Evolutionary conservation across 768 basidiomycete genomes (phyloP).

Genomic region (Mycena venus): DNA sequence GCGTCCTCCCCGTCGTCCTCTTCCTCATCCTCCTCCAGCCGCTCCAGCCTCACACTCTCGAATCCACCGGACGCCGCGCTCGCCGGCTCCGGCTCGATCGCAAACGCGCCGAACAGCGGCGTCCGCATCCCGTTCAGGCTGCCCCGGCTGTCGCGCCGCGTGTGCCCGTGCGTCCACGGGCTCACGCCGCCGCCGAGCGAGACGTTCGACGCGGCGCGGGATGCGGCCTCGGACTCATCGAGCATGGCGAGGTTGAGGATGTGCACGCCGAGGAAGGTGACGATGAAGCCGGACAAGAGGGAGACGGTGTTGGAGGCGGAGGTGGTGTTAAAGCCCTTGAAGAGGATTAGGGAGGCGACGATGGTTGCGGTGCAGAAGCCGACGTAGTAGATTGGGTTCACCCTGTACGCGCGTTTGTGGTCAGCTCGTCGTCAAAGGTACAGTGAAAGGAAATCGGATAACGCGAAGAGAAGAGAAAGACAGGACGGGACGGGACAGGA

Average conservation of each 20-base stretch:
- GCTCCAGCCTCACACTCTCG: constrained; percentile 68
- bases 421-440: constrained; percentile 12
- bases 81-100: constrained; percentile 40
- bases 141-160: constrained; percentile 48
- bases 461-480: background rate
- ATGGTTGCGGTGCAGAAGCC: constrained; percentile 95
- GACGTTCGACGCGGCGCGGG: background rate
- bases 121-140: constrained; percentile 73
- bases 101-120: constrained; percentile 72
- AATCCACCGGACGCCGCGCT: constrained; percentile 18
- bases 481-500: constrained; percentile 29
- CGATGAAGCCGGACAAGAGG: constrained; percentile 55
- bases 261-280: constrained; percentile 45
- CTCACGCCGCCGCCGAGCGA: constrained; percentile 27
- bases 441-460: background rate
- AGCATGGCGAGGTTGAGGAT: constrained; percentile 33
- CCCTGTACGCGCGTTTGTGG: constrained; percentile 59
- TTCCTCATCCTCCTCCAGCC: constrained; percentile 67
- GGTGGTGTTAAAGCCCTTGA: constrained; percentile 96
- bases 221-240: constrained; percentile 1
- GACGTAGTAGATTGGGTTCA: constrained; percentile 98
- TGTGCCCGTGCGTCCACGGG: constrained; percentile 47
- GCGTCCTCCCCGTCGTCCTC: background rate
- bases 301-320: constrained; percentile 85
- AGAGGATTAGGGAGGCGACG: constrained; percentile 93